A percentile compares a stretch with the other conserved stretches of the same genome.
Evolutionary conservation across 257 asterid genomes (phyloP).

Genomic region (Rhazya stricta): DNA sequence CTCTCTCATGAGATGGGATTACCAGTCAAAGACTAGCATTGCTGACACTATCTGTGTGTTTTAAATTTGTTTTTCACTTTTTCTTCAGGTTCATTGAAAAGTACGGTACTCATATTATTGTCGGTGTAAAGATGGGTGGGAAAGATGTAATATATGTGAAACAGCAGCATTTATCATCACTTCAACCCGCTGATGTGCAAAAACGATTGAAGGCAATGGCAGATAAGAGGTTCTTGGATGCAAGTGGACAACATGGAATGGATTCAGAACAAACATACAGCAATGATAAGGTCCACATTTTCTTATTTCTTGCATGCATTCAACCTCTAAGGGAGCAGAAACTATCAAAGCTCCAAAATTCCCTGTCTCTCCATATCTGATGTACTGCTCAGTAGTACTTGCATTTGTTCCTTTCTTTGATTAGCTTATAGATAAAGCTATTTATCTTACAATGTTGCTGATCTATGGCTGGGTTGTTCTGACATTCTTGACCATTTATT

Average conservation of each 20-base stretch:
- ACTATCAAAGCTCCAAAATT: background rate
- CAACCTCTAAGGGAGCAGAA: background rate
- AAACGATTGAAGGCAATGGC: slow-evolving; percentile 70
- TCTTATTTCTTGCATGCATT: slow-evolving; percentile 8
- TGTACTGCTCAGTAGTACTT: background rate
- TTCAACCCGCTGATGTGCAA: slow-evolving; percentile 82
- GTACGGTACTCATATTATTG: slow-evolving; percentile 92
- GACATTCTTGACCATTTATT: background rate
- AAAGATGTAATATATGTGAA: slow-evolving; percentile 85
- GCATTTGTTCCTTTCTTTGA: background rate
- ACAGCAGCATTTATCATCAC: slow-evolving; percentile 90
- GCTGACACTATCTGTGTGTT: background rate
- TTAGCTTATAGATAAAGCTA: background rate
- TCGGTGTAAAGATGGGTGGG: slow-evolving; percentile 97
- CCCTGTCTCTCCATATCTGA: background rate
- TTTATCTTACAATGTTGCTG: background rate
- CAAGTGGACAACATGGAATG: slow-evolving; percentile 41
- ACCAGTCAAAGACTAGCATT: background rate
- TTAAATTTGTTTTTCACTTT: background rate
- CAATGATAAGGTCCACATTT: slow-evolving; percentile 49
- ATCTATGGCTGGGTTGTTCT: background rate
- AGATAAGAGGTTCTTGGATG: slow-evolving; percentile 77
- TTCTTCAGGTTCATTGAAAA: slow-evolving; percentile 75
- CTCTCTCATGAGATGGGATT: background rate
- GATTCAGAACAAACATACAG: slow-evolving; percentile 43